phyloP scores from a whole-genome alignment of 2,329 filamentous ascomycete species.

The Epicoccum sorghinum region DNA sequence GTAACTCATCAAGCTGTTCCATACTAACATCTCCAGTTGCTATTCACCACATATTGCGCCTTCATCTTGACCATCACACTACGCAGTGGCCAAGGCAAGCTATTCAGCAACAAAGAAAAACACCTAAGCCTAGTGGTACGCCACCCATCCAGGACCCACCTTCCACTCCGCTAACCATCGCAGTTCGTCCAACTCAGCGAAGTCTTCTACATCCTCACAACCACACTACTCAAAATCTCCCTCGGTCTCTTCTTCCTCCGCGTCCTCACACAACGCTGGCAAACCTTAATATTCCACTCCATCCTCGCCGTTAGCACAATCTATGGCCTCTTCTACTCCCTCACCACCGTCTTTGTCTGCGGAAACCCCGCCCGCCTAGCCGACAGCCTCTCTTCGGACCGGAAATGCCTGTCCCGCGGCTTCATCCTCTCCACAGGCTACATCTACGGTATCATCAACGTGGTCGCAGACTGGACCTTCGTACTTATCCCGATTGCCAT shows the following conservation, averaged over 20 bases:
- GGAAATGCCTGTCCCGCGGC: conserved; percentile 31
- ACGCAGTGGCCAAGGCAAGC: conserved; percentile 12
- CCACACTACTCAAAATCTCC: conserved; percentile 54
- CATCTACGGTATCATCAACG: conserved; percentile 40
- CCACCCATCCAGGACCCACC: not conserved
- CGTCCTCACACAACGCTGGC: conserved; percentile 41
- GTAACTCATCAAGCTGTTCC: not conserved
- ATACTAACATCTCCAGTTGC: conserved; percentile 1
- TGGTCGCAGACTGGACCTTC: conserved; percentile 45
- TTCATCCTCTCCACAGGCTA: conserved; percentile 37
- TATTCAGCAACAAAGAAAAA: conserved; percentile 22
- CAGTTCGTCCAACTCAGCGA: conserved; percentile 49
- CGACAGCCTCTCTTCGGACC: conserved; percentile 23
- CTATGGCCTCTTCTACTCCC: conserved; percentile 40
- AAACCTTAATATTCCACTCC: conserved; percentile 31
- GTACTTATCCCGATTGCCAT: conserved; percentile 43
- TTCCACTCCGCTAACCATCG: conserved; percentile 5
- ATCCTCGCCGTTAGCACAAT: conserved; percentile 31
- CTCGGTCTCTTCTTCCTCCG: conserved; percentile 46
- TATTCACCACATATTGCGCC: conserved; percentile 18
- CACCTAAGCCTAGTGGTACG: conserved; percentile 30
- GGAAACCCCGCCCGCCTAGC: conserved; percentile 35
- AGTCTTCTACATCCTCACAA: conserved; percentile 59
- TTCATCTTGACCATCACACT: conserved; percentile 28
- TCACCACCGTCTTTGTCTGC: conserved; percentile 39